A percentile compares a stretch with the other conserved stretches of the same genome.
Evolutionary conservation across 1,284 basidiomycete genomes (phyloP).

Genomic region (Spongiforma sp.): DNA sequence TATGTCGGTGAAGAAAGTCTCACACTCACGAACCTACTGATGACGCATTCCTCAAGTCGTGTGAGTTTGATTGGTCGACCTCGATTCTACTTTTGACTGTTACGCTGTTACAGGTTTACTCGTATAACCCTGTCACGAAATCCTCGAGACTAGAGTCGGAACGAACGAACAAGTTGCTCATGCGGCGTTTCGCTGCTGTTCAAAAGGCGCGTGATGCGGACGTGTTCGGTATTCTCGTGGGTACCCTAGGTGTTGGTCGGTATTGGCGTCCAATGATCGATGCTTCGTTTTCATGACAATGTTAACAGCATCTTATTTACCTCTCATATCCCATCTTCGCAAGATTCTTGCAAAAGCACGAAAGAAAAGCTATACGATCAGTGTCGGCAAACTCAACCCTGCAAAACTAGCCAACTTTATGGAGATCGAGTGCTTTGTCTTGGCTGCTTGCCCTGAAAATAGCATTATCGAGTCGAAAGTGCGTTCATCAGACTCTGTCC

Average conservation of each 20-base stretch:
- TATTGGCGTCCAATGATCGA: conserved; percentile 21
- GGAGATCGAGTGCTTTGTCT: conserved; percentile 95
- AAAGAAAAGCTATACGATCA: conserved; percentile 95
- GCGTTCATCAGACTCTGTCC: conserved; percentile 5
- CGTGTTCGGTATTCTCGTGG: conserved; percentile 94
- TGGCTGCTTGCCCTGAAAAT: conserved; percentile 96
- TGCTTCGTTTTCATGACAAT: neutral
- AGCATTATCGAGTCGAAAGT: conserved; percentile 88
- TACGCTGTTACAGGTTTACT: conserved; percentile 72
- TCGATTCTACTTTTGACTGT: too few relatives aligned
- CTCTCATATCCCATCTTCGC: conserved; percentile 81
- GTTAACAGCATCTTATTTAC: conserved; percentile 76
- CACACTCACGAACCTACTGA: conserved; percentile 84
- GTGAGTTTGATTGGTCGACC: conserved; percentile 26
- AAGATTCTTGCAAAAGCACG: conserved; percentile 63
- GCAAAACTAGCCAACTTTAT: conserved; percentile 96
- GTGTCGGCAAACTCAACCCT: conserved; percentile 95
- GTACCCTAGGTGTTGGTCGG: conserved; percentile 89
- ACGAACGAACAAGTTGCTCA: conserved; percentile 84
- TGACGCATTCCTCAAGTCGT: conserved; percentile 65
- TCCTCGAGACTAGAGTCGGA: conserved; percentile 62
- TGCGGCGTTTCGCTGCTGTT: conserved; percentile 88
- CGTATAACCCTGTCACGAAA: conserved; percentile 71
- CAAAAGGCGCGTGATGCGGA: conserved; percentile 93
- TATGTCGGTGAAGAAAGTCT: conserved; percentile 90